Evolutionary conservation across 257 asterid species (phyloP).

Genomic region (Nicotiana paniculata): DNA sequence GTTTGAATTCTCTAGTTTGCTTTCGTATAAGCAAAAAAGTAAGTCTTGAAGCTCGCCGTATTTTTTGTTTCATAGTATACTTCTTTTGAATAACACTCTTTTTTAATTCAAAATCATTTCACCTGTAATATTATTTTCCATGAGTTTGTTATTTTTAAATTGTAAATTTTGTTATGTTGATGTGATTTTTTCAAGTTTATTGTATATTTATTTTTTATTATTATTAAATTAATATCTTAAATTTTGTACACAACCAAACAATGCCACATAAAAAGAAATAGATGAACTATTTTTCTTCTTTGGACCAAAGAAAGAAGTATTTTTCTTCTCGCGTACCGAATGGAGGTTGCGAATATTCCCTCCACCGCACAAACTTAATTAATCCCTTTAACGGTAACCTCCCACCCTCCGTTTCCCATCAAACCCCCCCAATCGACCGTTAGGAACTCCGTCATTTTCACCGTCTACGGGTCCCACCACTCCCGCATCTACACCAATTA

Average conservation of each 20-base stretch:
- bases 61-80: not conserved
- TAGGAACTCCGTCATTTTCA: constrained; percentile 14
- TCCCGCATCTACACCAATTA: not conserved
- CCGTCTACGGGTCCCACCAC: constrained; percentile 7
- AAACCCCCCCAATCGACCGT: constrained; percentile 2
- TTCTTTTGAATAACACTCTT: not conserved
- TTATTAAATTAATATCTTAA: no score
- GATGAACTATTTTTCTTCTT: not conserved
- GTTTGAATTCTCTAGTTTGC: not conserved
- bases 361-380: not conserved
- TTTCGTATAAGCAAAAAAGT: not conserved
- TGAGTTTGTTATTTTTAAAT: not conserved
- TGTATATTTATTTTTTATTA: not conserved
- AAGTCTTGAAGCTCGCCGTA: not conserved
- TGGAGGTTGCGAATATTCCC: not conserved
- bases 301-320: not conserved
- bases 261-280: not conserved
- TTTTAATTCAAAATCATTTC: not conserved
- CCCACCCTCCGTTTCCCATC: not conserved
- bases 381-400: constrained; percentile 9
- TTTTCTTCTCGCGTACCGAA: not conserved
- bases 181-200: not conserved
- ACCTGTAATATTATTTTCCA: not conserved
- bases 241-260: no score
- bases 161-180: not conserved